Conservation (phyloP, 78 protist species). For the Mastigamoeba balamuthi region DNA sequence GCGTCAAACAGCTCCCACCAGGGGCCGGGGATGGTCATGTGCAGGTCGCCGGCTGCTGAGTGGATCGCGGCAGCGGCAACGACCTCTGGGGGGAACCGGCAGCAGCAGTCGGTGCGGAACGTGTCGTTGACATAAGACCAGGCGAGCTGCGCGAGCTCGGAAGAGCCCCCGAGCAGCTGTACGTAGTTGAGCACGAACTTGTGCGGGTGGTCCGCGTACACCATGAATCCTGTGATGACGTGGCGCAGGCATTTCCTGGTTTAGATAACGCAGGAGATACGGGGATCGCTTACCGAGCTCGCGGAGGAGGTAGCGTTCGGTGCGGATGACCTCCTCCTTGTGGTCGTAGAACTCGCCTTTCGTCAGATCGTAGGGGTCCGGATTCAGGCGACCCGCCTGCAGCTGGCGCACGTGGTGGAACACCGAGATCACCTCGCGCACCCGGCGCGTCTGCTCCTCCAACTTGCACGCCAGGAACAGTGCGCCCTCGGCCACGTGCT, state of each 20-base stretch:
- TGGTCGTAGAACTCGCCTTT: too few species aligned
- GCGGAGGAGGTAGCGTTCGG: not conserved
- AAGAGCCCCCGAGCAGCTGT: slow-evolving; percentile 6
- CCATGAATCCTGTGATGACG: not conserved
- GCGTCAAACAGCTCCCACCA: slow-evolving; percentile 63
- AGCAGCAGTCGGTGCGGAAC: slow-evolving; percentile 48
- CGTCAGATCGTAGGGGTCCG: too few species aligned
- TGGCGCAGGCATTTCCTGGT: too few species aligned
- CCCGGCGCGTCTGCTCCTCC: not conserved
- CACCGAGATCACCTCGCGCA: not conserved
- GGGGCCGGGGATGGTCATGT: slow-evolving; percentile 17
- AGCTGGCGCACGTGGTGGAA: not conserved
- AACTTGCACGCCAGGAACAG: not conserved
- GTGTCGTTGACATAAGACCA: slow-evolving; percentile 77
- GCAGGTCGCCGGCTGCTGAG: slow-evolving; percentile 22
- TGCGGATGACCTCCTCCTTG: not conserved
- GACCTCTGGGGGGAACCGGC: slow-evolving; percentile 45
- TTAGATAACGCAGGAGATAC: too few species aligned
- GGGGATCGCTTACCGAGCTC: too few species aligned
- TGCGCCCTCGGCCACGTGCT: not conserved
- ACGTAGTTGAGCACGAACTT: slow-evolving; percentile 42
- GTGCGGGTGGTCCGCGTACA: slow-evolving; percentile 60
- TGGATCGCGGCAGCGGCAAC: slow-evolving; percentile 44
- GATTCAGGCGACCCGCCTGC: not conserved
- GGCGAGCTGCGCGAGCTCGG: slow-evolving; percentile 61